Evolutionary conservation across 1,284 basidiomycete species (phyloP), one percentile per base, ranked within the genome.

Genomic region (Sanghuangporus weigelae): DNA sequence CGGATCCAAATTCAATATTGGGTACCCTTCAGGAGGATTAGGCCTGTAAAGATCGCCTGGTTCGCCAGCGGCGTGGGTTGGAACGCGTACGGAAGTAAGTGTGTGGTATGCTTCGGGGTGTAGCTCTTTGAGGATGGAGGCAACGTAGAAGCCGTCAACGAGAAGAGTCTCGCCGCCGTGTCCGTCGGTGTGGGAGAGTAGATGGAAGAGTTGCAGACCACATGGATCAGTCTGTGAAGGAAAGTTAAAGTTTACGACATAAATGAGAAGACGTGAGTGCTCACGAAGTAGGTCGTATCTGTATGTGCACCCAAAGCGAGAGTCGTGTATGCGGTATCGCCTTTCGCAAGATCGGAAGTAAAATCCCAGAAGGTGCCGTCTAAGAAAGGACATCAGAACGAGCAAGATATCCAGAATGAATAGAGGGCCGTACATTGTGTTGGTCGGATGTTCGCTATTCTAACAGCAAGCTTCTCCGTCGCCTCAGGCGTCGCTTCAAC

Each of bases 341-440:
- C 95, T 71, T 92, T 95, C 11, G 90, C 87, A 21, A 97, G 82
- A 72, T 97, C 89, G 0, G 95, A 88, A 0, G 95, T 98, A 71
- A 99, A 97, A 71, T 98, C 94, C 96, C 96, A 99, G 75, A 98
- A 96, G 57, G 87, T 87, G 39, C 93, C 94, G 69, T 96, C 92
- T 95, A 64, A 1, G 57, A 36, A 36, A 8, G 1, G 31, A 53
- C 23, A 62, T 36, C 50, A 53, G 54, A n/a, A 63, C 51, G 54
- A 31, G 11, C 31, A 67, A 62, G 11, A 57, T 53, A 59, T 59
- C 51, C 49, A 64, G 21, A 54, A 54, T 42, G 51, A 23, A 35
- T 6, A 57, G 44, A 48, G 35, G 60, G 63, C 82, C n/a, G 67
- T 71, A 90, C 95, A 98, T 72, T 98, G 96, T 0, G 96, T 98